These are phyloP conservation scores for Diaporthe sp. DNA, from an alignment of 2,329 filamentous ascomycete species.

Conservation along the genomic window DNA sequence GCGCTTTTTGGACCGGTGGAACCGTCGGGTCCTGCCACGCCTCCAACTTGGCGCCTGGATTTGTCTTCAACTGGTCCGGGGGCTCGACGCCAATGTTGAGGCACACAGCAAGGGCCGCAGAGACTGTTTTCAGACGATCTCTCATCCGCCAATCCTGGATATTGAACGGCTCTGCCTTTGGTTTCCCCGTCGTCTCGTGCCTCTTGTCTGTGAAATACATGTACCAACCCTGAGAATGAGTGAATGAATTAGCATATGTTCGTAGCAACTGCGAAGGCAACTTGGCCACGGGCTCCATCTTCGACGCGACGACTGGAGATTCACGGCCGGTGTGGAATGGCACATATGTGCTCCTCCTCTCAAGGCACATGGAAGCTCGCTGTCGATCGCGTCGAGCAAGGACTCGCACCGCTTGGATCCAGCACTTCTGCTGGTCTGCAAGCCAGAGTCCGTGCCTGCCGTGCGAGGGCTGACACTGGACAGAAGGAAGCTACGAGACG, in stretches of 20 bases:
- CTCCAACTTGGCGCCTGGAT: conserved; percentile 91
- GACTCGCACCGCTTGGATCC: not conserved
- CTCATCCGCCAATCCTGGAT: conserved; percentile 98
- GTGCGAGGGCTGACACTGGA: not conserved
- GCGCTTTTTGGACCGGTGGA: conserved; percentile 83
- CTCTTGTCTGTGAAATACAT: conserved; percentile 99
- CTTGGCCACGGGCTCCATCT: not conserved
- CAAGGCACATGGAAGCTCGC: not conserved
- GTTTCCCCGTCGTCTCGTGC: conserved; percentile 93
- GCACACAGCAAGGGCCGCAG: conserved; percentile 92
- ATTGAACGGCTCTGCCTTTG: conserved; percentile 75
- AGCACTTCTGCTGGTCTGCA: not conserved
- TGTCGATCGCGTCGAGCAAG: not conserved
- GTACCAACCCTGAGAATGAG: conserved; percentile 83
- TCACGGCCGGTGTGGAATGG: not conserved
- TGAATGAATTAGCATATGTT: conserved; percentile 6
- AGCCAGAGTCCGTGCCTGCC: not conserved
- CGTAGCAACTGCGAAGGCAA: not conserved
- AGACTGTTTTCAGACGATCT: conserved; percentile 96
- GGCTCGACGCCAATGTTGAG: conserved; percentile 98
- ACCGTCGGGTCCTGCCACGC: conserved; percentile 96
- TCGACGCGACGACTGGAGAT: not conserved
- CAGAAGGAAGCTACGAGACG: not conserved
- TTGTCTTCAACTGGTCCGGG: conserved; percentile 96
- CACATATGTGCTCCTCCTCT: not conserved